Conservation (phyloP, 1,284 basidiomycete genomes). For the Cryptococcus sp. region DNA sequence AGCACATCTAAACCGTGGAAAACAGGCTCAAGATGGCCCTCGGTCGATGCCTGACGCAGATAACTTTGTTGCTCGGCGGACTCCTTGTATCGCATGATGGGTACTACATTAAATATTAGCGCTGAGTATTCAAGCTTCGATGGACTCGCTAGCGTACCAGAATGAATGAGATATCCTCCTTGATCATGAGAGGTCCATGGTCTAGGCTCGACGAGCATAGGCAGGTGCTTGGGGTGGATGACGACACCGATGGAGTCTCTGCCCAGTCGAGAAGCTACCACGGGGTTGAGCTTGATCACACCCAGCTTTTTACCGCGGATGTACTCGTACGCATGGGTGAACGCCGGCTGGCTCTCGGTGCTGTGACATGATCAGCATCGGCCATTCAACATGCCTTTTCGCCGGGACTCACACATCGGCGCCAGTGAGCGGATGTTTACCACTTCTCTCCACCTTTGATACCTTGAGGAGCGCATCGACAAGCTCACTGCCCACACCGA, state of each 20-base stretch:
- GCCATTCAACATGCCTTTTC: neutral
- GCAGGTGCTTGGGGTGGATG: slow-evolving; percentile 88
- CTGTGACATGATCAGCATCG: slow-evolving; percentile 50
- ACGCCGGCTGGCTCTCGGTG: slow-evolving; percentile 83
- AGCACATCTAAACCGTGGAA: slow-evolving; percentile 89
- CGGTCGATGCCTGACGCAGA: slow-evolving; percentile 71
- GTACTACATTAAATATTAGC: slow-evolving; percentile 54
- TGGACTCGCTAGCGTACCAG: slow-evolving; percentile 57
- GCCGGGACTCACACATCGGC: slow-evolving; percentile 57
- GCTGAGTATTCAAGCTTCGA: neutral
- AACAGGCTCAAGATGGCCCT: slow-evolving; percentile 79
- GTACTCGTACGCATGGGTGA: slow-evolving; percentile 92
- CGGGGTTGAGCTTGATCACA: slow-evolving; percentile 83
- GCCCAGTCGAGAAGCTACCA: slow-evolving; percentile 74
- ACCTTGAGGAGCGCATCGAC: slow-evolving; percentile 82
- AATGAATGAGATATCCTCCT: slow-evolving; percentile 82
- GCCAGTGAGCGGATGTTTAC: slow-evolving; percentile 61
- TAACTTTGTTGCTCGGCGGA: slow-evolving; percentile 82
- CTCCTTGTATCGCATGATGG: slow-evolving; percentile 91
- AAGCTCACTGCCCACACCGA: slow-evolving; percentile 79
- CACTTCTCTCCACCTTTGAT: slow-evolving; percentile 72
- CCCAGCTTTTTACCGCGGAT: slow-evolving; percentile 88
- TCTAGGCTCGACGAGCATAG: slow-evolving; percentile 90
- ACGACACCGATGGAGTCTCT: slow-evolving; percentile 74
- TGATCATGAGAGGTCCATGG: slow-evolving; percentile 79